Evolutionary conservation across 352 stramenopile genomes (phyloP).

Genomic region (Pythium oligandrum): DNA sequence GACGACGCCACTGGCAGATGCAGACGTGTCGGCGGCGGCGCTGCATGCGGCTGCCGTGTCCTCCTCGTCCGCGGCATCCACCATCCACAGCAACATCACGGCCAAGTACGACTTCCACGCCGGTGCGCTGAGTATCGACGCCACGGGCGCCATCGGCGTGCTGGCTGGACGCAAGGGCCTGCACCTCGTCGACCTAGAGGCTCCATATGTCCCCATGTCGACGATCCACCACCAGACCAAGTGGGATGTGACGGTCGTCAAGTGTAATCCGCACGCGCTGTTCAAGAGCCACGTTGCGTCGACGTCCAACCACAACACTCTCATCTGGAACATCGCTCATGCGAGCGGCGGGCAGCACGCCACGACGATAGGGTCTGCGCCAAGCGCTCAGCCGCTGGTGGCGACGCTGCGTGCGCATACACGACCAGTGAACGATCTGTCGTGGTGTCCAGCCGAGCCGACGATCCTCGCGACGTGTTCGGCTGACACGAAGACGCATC

Average conservation of each 20-base stretch:
- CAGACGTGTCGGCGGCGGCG: no score
- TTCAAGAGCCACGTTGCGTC: constrained; percentile 67
- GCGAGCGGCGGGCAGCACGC: constrained; percentile 12
- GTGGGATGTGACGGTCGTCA: constrained; percentile 72
- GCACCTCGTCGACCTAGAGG: constrained; percentile 68
- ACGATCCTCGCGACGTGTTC: constrained; percentile 75
- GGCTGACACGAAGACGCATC: constrained; percentile 68
- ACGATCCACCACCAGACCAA: constrained; percentile 81
- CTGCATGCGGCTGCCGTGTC: no score
- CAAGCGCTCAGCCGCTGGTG: constrained; percentile 47
- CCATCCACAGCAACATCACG: constrained; percentile 37
- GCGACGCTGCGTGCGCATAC: constrained; percentile 73
- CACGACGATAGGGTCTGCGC: constrained; percentile 11
- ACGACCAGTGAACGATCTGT: constrained; percentile 66
- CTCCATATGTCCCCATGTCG: constrained; percentile 43
- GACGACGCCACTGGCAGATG: no score
- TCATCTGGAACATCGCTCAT: constrained; percentile 70
- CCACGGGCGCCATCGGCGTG: constrained; percentile 57
- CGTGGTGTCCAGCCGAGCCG: constrained; percentile 70
- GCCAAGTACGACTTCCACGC: constrained; percentile 65
- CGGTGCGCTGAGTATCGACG: constrained; percentile 66
- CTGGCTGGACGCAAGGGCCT: constrained; percentile 64
- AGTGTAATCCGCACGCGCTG: constrained; percentile 70
- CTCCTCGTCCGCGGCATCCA: no score
- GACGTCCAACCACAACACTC: constrained; percentile 76